Evolutionary conservation across 164 flowering plant genomes (phyloP).

Genomic region (Paratinospora sagittata): DNA sequence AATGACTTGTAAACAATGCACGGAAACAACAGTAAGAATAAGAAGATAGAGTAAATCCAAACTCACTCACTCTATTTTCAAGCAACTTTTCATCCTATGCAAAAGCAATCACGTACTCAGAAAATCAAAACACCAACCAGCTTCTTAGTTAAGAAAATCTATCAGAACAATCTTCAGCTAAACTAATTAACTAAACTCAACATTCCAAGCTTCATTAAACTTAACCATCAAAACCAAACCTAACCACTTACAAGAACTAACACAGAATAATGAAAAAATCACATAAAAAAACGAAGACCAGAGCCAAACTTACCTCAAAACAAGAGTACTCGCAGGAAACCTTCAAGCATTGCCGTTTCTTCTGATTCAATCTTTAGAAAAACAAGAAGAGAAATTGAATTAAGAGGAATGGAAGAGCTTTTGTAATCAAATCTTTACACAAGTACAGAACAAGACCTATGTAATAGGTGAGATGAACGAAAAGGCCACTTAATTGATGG

Average conservation of each 20-base stretch:
- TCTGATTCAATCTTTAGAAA: conserved; percentile 7
- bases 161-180: no score
- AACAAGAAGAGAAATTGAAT: background rate
- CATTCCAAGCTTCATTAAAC: background rate
- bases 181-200: no score
- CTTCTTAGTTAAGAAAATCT: no score
- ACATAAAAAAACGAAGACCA: background rate
- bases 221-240: background rate
- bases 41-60: no score
- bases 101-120: no score
- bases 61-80: no score
- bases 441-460: background rate
- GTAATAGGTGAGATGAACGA: background rate
- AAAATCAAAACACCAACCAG: no score
- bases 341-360: conserved; percentile 3
- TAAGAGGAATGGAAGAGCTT: background rate
- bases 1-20: no score
- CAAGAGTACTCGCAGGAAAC: conserved; percentile 25
- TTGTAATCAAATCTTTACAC: background rate
- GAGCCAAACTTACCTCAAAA: conserved; percentile 20
- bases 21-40: no score
- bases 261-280: background rate
- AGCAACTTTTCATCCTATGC: no score
- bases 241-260: background rate
- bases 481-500: background rate